Percentiles rank a stretch among this genome's conserved stretches.
Conservation (phyloP, 768 basidiomycete species). For the Lentinula boryana region DNA sequence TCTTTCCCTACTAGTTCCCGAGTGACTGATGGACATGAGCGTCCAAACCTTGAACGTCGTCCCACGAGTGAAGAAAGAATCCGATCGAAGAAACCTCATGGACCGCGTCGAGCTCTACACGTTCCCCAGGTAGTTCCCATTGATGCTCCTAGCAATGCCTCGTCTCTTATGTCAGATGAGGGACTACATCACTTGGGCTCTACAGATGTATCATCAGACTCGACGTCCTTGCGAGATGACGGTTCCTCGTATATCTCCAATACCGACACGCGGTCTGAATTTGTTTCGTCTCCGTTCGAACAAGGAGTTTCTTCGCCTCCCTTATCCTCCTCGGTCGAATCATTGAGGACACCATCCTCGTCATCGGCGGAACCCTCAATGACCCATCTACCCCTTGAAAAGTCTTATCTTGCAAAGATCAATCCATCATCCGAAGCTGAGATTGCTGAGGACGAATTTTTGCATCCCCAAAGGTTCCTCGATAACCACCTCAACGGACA, state of each 20-base stretch:
- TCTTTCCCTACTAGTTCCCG: slow-evolving; percentile 8
- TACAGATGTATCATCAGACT: slow-evolving; percentile 10
- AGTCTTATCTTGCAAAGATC: slow-evolving; percentile 19
- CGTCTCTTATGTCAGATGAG: background rate
- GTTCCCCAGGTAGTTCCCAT: background rate
- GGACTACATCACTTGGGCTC: background rate
- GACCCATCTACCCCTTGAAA: slow-evolving; percentile 23
- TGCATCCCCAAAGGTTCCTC: background rate
- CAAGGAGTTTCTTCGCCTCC: slow-evolving; percentile 29
- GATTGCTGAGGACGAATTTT: slow-evolving; percentile 17
- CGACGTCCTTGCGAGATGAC: slow-evolving; percentile 12
- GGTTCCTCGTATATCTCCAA: slow-evolving; percentile 18
- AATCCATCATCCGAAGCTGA: slow-evolving; percentile 1
- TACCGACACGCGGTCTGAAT: slow-evolving; percentile 19
- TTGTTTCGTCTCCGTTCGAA: slow-evolving; percentile 8
- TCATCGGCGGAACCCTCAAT: slow-evolving; percentile 45
- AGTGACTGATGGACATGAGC: slow-evolving; percentile 12
- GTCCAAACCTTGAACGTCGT: background rate
- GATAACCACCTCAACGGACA: slow-evolving; percentile 21
- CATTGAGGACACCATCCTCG: slow-evolving; percentile 47
- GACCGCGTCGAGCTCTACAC: background rate
- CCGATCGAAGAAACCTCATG: background rate
- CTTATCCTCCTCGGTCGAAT: slow-evolving; percentile 55
- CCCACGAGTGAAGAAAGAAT: background rate
- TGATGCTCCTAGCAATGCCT: background rate